Base-by-base conservation (phyloP, 2,329 filamentous ascomycete genomes). In the Cephalotrichum gorgonifer region DNA sequence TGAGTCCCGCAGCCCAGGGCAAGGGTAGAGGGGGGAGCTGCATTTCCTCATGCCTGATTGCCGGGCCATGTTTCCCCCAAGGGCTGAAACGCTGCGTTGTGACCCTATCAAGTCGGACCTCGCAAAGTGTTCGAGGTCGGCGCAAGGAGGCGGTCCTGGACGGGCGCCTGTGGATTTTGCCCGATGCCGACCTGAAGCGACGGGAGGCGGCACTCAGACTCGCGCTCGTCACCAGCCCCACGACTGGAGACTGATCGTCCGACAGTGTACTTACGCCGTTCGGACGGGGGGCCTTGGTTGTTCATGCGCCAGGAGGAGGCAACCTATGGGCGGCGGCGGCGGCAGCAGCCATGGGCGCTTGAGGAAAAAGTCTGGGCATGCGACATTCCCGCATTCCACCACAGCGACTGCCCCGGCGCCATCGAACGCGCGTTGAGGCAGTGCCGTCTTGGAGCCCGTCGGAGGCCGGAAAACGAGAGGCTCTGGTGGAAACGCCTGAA, bases 41-140 rank as follows among this genome's bases (percentile, higher is more conserved):
- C 26, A 14, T 47, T 8, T 8, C 44, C 8, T 31, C 31, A 39
- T 12, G 44, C 9, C 33, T 22, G 28, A 23, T n/a, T 27, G 35
- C 25, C 11, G 15, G 33, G 33, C 26, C 35, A 39, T 22, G 35
- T 39, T 20, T 12, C 39, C 39, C 39, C 31, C 23, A 15, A 26
- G 27, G 5, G 27, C n/a, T n/a, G 46, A 48, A 48, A 48, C 46
- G 33, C 30, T 43, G 46, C 46, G 39, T 30, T 48, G 46, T 42
- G 26, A 43, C 46, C 46, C 46, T 48, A 48, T 48, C 46, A 48
- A 48, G 20, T 14, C 20, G 25, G 38, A 20, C 6, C 17, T n/a
- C 7, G 17, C n/a, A 20, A 8, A 39, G 35, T 9, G 35, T n/a
- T 20, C 35, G 17, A 11, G 12, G 35, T 2, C 22, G 35, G 35